These are phyloP conservation scores for Hymenochaete sp. DNA, from an alignment of 1,284 basidiomycete species.

Conservation along the genomic window DNA sequence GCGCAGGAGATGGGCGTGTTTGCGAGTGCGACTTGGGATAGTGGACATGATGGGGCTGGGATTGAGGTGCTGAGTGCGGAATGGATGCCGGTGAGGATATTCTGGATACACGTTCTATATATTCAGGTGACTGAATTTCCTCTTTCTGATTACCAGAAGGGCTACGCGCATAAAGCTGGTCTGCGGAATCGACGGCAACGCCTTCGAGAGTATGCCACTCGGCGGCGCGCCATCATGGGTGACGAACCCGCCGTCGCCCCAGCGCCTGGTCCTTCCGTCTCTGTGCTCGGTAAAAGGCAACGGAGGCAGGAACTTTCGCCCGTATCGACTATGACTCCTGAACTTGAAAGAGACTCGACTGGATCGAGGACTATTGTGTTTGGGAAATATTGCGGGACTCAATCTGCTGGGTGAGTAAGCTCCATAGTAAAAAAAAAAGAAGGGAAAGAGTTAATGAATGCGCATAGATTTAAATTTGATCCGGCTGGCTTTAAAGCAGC, in stretches of 20 bases:
- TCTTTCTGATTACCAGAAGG: conserved; percentile 28
- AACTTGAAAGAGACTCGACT: conserved; percentile 31
- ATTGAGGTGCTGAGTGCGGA: conserved; percentile 57
- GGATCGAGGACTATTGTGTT: conserved; percentile 27
- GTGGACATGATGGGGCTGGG: conserved; percentile 65
- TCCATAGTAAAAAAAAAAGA: conserved; percentile 1
- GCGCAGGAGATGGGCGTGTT: conserved; percentile 31
- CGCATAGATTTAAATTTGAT: conserved; percentile 51
- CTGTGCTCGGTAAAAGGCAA: conserved; percentile 8
- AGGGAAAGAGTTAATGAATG: no score
- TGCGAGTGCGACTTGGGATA: conserved; percentile 61
- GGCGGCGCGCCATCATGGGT: conserved; percentile 42
- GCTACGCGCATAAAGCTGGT: conserved; percentile 43
- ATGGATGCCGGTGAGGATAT: conserved; percentile 51
- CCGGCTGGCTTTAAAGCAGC: conserved; percentile 35
- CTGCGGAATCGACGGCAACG: conserved; percentile 55
- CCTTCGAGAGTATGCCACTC: conserved; percentile 53
- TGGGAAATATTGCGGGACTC: conserved; percentile 19
- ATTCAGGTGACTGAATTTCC: conserved; percentile 10
- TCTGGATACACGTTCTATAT: conserved; percentile 3
- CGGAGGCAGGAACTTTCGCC: conserved; percentile 6
- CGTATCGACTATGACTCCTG: conserved; percentile 26
- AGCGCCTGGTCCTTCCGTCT: background rate
- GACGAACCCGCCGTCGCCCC: conserved; percentile 25
- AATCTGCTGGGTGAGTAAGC: conserved; percentile 23